phyloP scores from a whole-genome alignment of 768 basidiomycete genomes.

The Tricholoma matsutake region DNA sequence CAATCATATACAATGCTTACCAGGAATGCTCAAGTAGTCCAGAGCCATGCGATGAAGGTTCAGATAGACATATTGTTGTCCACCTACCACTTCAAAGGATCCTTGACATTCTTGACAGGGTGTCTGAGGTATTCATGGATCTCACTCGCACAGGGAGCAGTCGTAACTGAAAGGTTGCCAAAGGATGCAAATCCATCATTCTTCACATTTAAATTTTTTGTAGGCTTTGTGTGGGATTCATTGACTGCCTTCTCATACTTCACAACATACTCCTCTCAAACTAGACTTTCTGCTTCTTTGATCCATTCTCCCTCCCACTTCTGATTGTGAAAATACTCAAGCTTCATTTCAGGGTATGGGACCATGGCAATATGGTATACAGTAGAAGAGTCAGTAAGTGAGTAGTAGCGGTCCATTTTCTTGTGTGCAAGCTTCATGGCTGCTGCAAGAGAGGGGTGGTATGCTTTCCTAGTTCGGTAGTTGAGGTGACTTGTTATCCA shows the following conservation, averaged over 20 bases:
- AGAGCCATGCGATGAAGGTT: too few relatives aligned
- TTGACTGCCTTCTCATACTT: neutral
- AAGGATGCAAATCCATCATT: neutral
- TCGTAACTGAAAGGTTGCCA: too few relatives aligned
- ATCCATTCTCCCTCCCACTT: constrained; percentile 27
- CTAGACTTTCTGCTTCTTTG: constrained; percentile 9
- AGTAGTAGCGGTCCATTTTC: constrained; percentile 26
- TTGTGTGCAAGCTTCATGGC: constrained; percentile 18
- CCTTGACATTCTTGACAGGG: too few relatives aligned
- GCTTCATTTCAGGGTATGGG: constrained; percentile 31
- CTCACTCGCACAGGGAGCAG: too few relatives aligned
- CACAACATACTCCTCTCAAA: neutral
- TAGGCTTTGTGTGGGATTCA: too few relatives aligned
- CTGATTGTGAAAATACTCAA: constrained; percentile 25
- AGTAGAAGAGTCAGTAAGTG: constrained; percentile 19
- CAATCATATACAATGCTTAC: too few relatives aligned
- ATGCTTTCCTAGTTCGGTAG: constrained; percentile 8
- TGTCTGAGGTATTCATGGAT: too few relatives aligned
- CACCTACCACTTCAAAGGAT: too few relatives aligned
- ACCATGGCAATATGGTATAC: constrained; percentile 29
- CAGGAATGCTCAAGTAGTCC: too few relatives aligned
- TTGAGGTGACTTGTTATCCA: constrained; percentile 17
- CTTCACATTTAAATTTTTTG: neutral
- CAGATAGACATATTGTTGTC: too few relatives aligned
- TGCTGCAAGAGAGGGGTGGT: constrained; percentile 13